Conservation (phyloP, 2,329 filamentous ascomycete genomes). For the Venturiaceae sp. region DNA sequence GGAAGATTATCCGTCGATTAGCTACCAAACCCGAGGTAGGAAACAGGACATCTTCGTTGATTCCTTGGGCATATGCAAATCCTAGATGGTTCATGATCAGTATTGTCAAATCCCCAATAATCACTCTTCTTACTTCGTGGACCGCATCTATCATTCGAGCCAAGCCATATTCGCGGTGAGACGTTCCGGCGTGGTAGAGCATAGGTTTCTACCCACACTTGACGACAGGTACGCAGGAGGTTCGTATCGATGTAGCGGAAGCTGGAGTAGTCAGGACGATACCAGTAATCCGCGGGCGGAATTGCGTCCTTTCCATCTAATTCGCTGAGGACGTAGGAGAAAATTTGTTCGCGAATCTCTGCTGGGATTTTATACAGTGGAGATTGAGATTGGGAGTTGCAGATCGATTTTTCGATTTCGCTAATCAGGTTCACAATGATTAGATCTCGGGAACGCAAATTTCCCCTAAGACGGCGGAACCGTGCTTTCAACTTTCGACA, state of each 20-base stretch:
- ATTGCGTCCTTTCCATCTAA: background rate
- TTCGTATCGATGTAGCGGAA: background rate
- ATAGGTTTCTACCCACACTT: background rate
- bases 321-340: background rate
- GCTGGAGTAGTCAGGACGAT: background rate
- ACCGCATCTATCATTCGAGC: background rate
- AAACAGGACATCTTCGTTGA: background rate
- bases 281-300: background rate
- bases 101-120: background rate
- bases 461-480: background rate
- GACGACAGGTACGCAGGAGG: constrained; percentile 1
- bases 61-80: background rate
- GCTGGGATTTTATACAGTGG: background rate
- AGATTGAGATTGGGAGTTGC: background rate
- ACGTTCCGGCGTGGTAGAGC: background rate
- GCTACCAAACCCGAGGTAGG: background rate
- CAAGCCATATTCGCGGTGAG: background rate
- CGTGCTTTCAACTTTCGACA: background rate
- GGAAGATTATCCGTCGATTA: background rate
- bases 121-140: background rate
- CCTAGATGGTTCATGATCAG: background rate
- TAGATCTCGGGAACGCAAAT: background rate
- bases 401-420: background rate
- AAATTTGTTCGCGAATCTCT: constrained; percentile 1
- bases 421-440: background rate